Conservation (phyloP, 2,329 filamentous ascomycete genomes). For the Cryphonectria nitschkei region DNA sequence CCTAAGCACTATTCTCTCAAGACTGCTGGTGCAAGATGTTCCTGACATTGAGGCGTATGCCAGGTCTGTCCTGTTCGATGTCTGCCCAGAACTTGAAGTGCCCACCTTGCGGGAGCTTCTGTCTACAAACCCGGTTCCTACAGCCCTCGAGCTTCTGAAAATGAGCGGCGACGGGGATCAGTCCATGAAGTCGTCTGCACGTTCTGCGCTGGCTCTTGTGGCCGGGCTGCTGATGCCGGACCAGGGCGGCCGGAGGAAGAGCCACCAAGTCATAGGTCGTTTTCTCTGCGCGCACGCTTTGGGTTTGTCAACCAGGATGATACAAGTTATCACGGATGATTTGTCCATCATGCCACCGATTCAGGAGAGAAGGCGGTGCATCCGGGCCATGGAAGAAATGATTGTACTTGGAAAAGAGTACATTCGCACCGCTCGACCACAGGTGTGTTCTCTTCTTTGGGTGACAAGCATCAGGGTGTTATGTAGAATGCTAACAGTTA, state of each 20-base stretch:
- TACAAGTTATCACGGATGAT: slow-evolving; percentile 75
- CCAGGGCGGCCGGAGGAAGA: slow-evolving; percentile 50
- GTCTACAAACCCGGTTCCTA: slow-evolving; percentile 72
- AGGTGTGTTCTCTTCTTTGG: slow-evolving; percentile 53
- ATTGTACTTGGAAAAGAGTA: slow-evolving; percentile 74
- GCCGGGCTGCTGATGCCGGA: slow-evolving; percentile 36
- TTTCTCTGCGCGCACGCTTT: slow-evolving; percentile 86
- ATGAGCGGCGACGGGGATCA: slow-evolving; percentile 70
- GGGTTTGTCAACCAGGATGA: slow-evolving; percentile 83
- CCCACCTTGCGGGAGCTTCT: slow-evolving; percentile 70
- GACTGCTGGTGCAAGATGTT: slow-evolving; percentile 61
- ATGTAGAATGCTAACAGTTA: slow-evolving; percentile 33
- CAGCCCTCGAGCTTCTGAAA: slow-evolving; percentile 82
- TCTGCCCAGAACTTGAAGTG: slow-evolving; percentile 71
- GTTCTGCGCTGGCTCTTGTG: slow-evolving; percentile 52
- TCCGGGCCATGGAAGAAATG: slow-evolving; percentile 87
- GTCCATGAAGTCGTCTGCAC: slow-evolving; percentile 57
- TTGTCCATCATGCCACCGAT: slow-evolving; percentile 55
- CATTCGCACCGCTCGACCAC: slow-evolving; percentile 79
- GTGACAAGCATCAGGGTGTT: background rate
- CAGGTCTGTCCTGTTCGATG: slow-evolving; percentile 68
- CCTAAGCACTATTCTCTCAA: slow-evolving; percentile 59
- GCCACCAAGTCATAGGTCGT: slow-evolving; percentile 61
- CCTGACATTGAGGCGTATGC: slow-evolving; percentile 65
- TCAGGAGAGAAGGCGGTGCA: slow-evolving; percentile 74